Evolutionary conservation across 1,284 basidiomycete species (phyloP).

Genomic region (Phaffia rhodozyma): DNA sequence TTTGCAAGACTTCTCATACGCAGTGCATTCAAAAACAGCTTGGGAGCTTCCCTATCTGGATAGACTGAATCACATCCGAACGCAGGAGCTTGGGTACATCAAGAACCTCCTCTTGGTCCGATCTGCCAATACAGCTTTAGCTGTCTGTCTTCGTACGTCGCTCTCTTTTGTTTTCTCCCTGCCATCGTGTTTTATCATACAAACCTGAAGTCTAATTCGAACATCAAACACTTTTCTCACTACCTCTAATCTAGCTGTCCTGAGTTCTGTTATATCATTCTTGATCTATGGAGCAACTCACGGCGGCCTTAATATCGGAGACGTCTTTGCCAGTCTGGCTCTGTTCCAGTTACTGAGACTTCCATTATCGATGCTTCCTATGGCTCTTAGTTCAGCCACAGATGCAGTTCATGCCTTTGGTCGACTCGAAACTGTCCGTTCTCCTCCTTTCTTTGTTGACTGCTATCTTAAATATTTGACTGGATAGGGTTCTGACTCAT

Average conservation of each 20-base stretch:
- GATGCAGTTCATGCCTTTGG: conserved; percentile 65
- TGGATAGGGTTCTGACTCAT: too few species aligned
- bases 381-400: conserved; percentile 60
- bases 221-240: conserved; percentile 45
- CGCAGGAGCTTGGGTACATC: conserved; percentile 64
- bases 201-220: conserved; percentile 20
- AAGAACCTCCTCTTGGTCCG: conserved; percentile 62
- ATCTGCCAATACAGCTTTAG: conserved; percentile 49
- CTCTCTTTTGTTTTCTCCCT: not conserved
- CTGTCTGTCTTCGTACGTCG: conserved; percentile 36
- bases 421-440: conserved; percentile 41
- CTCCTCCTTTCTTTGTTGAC: conserved; percentile 2
- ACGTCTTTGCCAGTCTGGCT: conserved; percentile 67
- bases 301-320: conserved; percentile 16
- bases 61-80: conserved; percentile 57
- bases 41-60: conserved; percentile 50
- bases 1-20: not conserved
- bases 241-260: conserved; percentile 45
- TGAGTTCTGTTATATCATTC: conserved; percentile 77
- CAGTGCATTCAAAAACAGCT: conserved; percentile 24
- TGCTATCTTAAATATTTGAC: not conserved
- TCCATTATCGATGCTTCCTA: conserved; percentile 41
- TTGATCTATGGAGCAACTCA: conserved; percentile 48
- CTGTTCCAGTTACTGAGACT: conserved; percentile 55
- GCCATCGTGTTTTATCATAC: conserved; percentile 40